phyloP scores from a whole-genome alignment of 169 alveolate genomes.

The Cryptosporidium sp. region DNA sequence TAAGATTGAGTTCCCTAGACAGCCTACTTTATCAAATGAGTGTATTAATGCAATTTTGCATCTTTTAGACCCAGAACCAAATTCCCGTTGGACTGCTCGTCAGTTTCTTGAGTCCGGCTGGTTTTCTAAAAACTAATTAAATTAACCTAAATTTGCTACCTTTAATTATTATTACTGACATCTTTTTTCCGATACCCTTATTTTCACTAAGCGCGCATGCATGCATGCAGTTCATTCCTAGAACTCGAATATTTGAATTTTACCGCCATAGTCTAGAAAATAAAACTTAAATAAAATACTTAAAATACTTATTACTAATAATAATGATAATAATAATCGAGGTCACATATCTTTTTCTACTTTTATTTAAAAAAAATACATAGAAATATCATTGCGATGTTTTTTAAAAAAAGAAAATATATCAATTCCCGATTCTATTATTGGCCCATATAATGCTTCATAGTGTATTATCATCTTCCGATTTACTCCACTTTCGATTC shows the following conservation, averaged over 20 bases:
- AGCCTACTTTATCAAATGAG: slow-evolving; percentile 47
- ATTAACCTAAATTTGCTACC: too few relatives aligned
- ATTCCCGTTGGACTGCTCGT: slow-evolving; percentile 62
- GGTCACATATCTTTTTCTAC: neutral
- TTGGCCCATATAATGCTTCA: too few relatives aligned
- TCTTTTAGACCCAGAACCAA: slow-evolving; percentile 50
- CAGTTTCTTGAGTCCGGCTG: slow-evolving; percentile 48
- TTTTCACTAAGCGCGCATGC: neutral
- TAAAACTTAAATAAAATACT: neutral
- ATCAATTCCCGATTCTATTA: neutral
- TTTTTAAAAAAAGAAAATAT: neutral
- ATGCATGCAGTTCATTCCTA: neutral
- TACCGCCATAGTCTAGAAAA: neutral
- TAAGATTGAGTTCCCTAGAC: slow-evolving; percentile 47
- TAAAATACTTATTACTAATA: slow-evolving; percentile 11
- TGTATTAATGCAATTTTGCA: neutral
- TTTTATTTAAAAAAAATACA: neutral
- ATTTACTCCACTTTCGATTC: too few relatives aligned
- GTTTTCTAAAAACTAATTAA: neutral
- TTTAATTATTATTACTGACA: neutral
- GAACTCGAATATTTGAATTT: neutral
- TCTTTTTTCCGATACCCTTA: neutral
- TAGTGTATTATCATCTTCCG: too few relatives aligned
- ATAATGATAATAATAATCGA: slow-evolving; percentile 1
- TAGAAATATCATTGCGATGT: neutral